phyloP scores from a whole-genome alignment of 805 yeast species.

The Deakozyma indianensis region DNA sequence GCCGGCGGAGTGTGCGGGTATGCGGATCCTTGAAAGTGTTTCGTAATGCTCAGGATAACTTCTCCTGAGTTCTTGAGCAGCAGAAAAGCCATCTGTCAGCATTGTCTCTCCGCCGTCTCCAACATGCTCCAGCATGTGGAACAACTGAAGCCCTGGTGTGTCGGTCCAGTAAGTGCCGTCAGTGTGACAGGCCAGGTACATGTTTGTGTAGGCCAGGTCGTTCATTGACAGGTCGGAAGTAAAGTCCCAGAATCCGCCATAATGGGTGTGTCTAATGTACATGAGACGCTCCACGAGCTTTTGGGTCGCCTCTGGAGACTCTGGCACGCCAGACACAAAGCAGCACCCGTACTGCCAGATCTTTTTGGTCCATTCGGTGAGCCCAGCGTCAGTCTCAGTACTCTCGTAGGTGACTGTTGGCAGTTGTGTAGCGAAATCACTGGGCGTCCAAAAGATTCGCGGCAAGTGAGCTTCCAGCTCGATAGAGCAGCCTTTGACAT shows the following conservation, averaged over 20 bases:
- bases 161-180: slow-evolving; percentile 68
- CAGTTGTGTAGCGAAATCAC: slow-evolving; percentile 13
- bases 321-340: slow-evolving; percentile 46
- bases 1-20: slow-evolving; percentile 68
- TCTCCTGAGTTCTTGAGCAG: slow-evolving; percentile 36
- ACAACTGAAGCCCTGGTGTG: slow-evolving; percentile 56
- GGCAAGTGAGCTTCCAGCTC: slow-evolving; percentile 13
- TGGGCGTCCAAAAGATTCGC: slow-evolving; percentile 47
- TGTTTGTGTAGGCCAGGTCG: slow-evolving; percentile 60
- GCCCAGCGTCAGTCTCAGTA: slow-evolving; percentile 32
- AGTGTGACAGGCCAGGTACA: slow-evolving; percentile 50
- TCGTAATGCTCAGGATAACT: slow-evolving; percentile 38
- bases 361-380: slow-evolving; percentile 40
- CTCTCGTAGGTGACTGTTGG: slow-evolving; percentile 3
- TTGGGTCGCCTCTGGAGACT: slow-evolving; percentile 43
- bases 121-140: slow-evolving; percentile 46
- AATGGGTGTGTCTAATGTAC: slow-evolving; percentile 53
- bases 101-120: slow-evolving; percentile 57
- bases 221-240: slow-evolving; percentile 52
- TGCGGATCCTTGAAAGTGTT: slow-evolving; percentile 31
- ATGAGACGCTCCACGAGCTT: slow-evolving; percentile 40
- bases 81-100: slow-evolving; percentile 49
- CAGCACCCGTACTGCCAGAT: slow-evolving; percentile 47
- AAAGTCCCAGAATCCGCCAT: slow-evolving; percentile 74
- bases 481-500: slow-evolving; percentile 18